Percentiles rank a stretch among this genome's conserved stretches.
These are phyloP conservation scores for Neurospora tetrasperma DNA, from an alignment of 495 filamentous ascomycete genomes.

Conservation along the genomic window DNA sequence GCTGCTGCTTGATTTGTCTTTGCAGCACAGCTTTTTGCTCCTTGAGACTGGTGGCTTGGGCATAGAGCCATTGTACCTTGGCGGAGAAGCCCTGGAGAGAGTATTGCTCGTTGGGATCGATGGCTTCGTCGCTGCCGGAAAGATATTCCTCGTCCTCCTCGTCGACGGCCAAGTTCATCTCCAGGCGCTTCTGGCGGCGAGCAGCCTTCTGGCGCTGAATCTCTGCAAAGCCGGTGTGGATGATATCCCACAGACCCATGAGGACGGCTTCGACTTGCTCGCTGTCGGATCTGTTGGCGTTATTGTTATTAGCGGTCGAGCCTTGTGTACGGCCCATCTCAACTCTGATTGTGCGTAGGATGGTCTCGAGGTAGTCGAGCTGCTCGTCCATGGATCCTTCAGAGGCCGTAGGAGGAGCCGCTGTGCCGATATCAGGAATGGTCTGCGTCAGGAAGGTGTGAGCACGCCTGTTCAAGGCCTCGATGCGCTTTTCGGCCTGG, in stretches of 20 bases:
- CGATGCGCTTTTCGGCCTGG: slow-evolving; percentile 21
- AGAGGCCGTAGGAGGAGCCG: slow-evolving; percentile 17
- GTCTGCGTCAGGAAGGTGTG: slow-evolving; percentile 20
- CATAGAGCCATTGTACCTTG: slow-evolving; percentile 68
- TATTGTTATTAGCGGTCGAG: slow-evolving; percentile 9
- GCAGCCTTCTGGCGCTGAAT: slow-evolving; percentile 42
- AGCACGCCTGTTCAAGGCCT: slow-evolving; percentile 23
- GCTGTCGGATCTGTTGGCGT: slow-evolving; percentile 26
- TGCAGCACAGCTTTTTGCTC: slow-evolving; percentile 79
- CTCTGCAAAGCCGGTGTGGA: slow-evolving; percentile 52
- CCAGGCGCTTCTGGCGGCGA: slow-evolving; percentile 34
- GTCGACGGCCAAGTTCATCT: slow-evolving; percentile 26
- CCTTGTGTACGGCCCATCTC: slow-evolving; percentile 24
- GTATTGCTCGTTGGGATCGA: slow-evolving; percentile 46
- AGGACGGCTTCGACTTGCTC: slow-evolving; percentile 52
- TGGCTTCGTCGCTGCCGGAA: slow-evolving; percentile 39
- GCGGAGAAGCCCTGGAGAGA: slow-evolving; percentile 57
- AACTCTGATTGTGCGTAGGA: slow-evolving; percentile 20
- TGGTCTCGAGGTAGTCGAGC: slow-evolving; percentile 31
- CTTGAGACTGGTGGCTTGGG: slow-evolving; percentile 50
- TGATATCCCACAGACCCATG: slow-evolving; percentile 62
- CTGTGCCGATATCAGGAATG: slow-evolving; percentile 11
- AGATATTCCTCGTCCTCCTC: slow-evolving; percentile 37
- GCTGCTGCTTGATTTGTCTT: slow-evolving; percentile 85
- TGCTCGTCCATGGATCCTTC: slow-evolving; percentile 26